Base-by-base conservation (phyloP, 2,329 filamentous ascomycete species). In the Sodiomyces alkalinus region DNA sequence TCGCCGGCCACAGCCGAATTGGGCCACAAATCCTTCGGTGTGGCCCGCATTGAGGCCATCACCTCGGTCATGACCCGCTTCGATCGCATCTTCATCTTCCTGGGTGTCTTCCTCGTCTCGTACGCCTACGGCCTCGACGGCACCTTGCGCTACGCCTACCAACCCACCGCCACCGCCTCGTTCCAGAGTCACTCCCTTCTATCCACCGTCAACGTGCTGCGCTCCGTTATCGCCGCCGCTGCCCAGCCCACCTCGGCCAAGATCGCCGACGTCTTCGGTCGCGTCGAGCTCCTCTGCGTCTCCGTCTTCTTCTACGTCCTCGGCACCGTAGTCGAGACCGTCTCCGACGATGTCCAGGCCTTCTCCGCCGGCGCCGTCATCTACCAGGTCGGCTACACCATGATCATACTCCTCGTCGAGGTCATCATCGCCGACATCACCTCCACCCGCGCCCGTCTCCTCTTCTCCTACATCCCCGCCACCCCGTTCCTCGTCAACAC, bases 361-460 rank as follows among this genome's bases (percentile, higher is more conserved):
- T 77, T 74, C 33, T 56, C 59, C 12, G 68, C 59, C 4, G 73
- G 72, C 16, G 64, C 65, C 19, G 56, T 74, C 22, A 45, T 75
- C 20, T 74, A 74, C 45, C 69, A 64, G 55, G 55, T 77, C 22
- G 74, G 74, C 27, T 77, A 73, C 42, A 77, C 73, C 8, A 60
- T 60, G 39, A 55, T 75, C 16, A 55, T 73, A 12, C 51, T 78
- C 9, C 55, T 78, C 2, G 57, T 76, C 14, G 70, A 78, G 46
- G 67, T 78, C 40, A 61, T 79, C 33, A 55, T 78, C 25, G 72
- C 62, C 24, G 74, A 79, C 38, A 58, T 72, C 16, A 74, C 72
- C 2, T 76, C 73, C 2, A 64, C 69, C 6, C 63, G 70, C 10
- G 58, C 68, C 8, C 69, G 74, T 41, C 53, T 78, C 7, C 54